Percentiles rank a stretch among this genome's conserved stretches.
phyloP scores from a whole-genome alignment of 345 rosid species.

The Eucalyptus curtisii region DNA sequence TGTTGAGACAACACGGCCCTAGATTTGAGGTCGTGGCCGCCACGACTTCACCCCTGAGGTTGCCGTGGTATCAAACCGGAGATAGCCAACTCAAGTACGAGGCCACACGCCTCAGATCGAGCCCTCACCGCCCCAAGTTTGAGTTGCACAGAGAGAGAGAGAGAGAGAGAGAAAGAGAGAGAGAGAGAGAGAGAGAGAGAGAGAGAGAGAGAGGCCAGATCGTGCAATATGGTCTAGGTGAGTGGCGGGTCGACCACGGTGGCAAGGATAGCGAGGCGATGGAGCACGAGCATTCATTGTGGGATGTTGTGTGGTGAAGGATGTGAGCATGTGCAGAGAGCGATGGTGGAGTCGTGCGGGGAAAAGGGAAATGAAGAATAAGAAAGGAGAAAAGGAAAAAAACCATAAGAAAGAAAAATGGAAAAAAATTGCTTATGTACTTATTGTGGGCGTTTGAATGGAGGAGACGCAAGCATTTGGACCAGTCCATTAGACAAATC shows the following conservation, averaged over 20 bases:
- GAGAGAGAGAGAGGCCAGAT: too few species aligned
- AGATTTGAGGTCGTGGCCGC: background rate
- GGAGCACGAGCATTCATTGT: background rate
- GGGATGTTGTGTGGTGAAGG: too few species aligned
- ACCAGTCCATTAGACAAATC: background rate
- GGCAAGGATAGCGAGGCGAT: background rate
- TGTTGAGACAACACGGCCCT: background rate
- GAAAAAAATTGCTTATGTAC: too few species aligned
- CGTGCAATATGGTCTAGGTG: background rate
- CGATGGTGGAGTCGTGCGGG: background rate
- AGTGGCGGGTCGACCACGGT: background rate
- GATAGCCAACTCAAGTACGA: background rate
- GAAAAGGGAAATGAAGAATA: background rate
- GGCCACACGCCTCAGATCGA: background rate
- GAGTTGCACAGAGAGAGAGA: background rate
- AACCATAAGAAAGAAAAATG: too few species aligned
- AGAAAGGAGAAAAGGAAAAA: too few species aligned
- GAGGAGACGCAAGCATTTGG: too few species aligned
- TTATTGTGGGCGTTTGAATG: too few species aligned
- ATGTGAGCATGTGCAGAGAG: too few species aligned
- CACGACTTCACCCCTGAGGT: background rate
- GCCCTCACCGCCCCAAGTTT: background rate
- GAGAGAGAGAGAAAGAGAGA: background rate
- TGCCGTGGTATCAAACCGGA: background rate
- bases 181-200: too few species aligned